Evolutionary conservation across 148 eudicot species (phyloP).

Genomic region (Tetragonia tetragonoides): DNA sequence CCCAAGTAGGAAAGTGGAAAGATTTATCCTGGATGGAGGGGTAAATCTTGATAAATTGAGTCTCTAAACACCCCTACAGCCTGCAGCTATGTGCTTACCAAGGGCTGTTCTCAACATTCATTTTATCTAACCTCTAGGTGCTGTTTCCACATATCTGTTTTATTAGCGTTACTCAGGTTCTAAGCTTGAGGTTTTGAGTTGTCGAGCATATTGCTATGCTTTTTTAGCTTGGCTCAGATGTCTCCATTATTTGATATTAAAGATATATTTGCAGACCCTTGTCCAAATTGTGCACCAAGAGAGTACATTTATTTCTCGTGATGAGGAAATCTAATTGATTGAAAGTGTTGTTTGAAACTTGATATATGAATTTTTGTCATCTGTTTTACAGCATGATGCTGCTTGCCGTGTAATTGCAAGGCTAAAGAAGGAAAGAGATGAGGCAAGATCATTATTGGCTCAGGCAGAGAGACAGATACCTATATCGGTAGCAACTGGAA

Average conservation of each 20-base stretch:
- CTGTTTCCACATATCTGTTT: too few species aligned
- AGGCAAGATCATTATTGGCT: conserved; percentile 74
- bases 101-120: too few species aligned
- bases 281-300: background rate
- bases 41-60: too few species aligned
- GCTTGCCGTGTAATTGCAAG: conserved; percentile 99
- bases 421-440: conserved; percentile 94
- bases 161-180: too few species aligned
- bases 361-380: background rate
- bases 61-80: too few species aligned
- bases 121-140: too few species aligned
- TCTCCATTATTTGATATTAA: background rate
- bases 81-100: too few species aligned
- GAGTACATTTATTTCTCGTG: background rate
- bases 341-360: background rate
- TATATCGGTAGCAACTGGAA: conserved; percentile 37
- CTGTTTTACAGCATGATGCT: conserved; percentile 84
- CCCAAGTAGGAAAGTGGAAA: too few species aligned
- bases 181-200: too few species aligned
- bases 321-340: background rate
- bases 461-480: conserved; percentile 86
- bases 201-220: too few species aligned
- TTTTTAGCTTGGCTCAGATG: background rate
- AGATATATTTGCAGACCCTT: background rate
- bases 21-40: too few species aligned